phyloP scores from a whole-genome alignment of 768 basidiomycete genomes.

The Nidularia sp. region DNA sequence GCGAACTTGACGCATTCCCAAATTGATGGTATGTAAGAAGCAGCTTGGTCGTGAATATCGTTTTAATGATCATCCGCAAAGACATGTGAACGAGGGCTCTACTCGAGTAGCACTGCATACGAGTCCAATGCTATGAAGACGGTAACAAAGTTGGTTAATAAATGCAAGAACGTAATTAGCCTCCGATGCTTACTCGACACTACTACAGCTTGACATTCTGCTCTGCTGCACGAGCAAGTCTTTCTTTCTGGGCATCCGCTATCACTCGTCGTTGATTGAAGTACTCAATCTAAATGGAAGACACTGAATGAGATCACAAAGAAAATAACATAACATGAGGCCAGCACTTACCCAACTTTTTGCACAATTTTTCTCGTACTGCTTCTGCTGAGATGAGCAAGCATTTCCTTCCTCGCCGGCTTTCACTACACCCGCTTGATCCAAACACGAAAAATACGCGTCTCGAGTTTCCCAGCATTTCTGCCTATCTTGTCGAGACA shows the following conservation, averaged over 20 bases:
- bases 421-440: conserved; percentile 60
- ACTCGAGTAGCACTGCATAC: background rate
- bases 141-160: background rate
- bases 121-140: background rate
- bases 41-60: background rate
- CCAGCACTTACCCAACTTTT: conserved; percentile 79
- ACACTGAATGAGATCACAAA: conserved; percentile 1
- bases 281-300: conserved; percentile 73
- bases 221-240: conserved; percentile 45
- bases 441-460: conserved; percentile 81
- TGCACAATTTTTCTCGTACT: conserved; percentile 74
- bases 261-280: conserved; percentile 89
- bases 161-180: no score
- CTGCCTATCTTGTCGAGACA: conserved; percentile 62
- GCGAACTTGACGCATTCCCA: background rate
- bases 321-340: background rate
- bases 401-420: conserved; percentile 65
- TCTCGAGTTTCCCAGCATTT: conserved; percentile 87
- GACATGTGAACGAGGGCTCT: background rate
- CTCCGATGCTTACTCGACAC: no score
- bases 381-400: conserved; percentile 53
- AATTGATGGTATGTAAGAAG: background rate
- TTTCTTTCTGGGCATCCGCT: conserved; percentile 72
- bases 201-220: conserved; percentile 21
- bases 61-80: background rate